phyloP scores from a whole-genome alignment of 106 monocot species.

The Chionographis japonica region DNA sequence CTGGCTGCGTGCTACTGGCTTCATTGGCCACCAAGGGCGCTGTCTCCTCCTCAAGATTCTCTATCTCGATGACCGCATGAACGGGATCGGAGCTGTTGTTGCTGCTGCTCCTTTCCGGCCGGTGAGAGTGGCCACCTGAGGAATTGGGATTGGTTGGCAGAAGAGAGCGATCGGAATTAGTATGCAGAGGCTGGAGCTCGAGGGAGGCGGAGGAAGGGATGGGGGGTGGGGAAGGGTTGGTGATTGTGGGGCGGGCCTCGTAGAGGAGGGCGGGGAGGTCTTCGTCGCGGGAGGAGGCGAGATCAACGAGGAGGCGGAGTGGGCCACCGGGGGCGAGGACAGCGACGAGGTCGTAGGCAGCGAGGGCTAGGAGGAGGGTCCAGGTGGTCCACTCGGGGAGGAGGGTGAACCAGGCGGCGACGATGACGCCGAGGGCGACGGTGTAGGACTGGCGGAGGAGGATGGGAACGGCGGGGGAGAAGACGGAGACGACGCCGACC shows the following conservation, averaged over 20 bases:
- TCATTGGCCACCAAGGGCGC: conserved; percentile 26
- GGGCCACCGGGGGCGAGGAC: conserved; percentile 84
- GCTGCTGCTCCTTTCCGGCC: too few species aligned
- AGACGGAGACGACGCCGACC: conserved; percentile 53
- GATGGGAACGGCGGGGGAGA: conserved; percentile 54
- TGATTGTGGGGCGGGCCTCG: conserved; percentile 64
- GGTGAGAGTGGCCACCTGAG: too few species aligned
- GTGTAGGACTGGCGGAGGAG: conserved; percentile 72
- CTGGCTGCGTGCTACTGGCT: background rate
- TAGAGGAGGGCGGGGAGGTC: conserved; percentile 89
- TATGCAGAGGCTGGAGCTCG: conserved; percentile 35
- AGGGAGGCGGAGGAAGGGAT: conserved; percentile 19
- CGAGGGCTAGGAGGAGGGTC: conserved; percentile 70
- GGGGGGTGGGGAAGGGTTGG: background rate
- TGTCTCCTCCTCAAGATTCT: conserved; percentile 43
- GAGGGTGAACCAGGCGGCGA: conserved; percentile 87
- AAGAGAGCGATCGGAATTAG: background rate
- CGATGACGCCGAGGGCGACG: conserved; percentile 71
- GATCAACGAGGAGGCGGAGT: conserved; percentile 73
- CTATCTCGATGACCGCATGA: conserved; percentile 19
- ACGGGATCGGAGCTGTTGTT: too few species aligned
- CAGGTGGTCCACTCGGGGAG: too few species aligned
- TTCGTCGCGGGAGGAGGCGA: conserved; percentile 74
- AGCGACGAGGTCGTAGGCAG: conserved; percentile 74
- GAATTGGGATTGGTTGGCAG: background rate